Evolutionary conservation across 116 monocot genomes (phyloP).

Genomic region (Papilionanthe hybrid): DNA sequence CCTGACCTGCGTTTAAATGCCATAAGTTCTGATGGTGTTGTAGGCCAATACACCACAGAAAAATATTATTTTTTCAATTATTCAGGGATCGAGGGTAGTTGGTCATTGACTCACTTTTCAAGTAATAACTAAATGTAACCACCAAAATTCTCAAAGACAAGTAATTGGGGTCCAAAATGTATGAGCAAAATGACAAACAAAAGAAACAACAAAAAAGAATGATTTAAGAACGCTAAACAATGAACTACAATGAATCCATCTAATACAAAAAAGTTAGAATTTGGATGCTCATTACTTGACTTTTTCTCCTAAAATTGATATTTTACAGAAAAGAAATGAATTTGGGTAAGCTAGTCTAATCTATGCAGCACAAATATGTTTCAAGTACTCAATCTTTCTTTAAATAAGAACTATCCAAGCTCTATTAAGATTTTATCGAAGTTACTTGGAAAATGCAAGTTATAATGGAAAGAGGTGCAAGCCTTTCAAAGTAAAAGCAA

Average conservation of each 20-base stretch:
- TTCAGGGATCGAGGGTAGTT: not conserved
- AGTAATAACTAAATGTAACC: not conserved
- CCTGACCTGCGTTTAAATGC: slow-evolving; percentile 42
- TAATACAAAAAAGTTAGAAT: not conserved
- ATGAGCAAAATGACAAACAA: not conserved
- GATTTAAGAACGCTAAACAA: not conserved
- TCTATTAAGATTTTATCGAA: not conserved
- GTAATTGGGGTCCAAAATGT: not conserved
- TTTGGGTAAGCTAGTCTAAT: not conserved
- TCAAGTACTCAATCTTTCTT: not conserved
- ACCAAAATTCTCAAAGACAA: not conserved
- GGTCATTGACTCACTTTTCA: not conserved
- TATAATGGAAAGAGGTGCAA: not conserved
- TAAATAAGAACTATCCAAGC: not conserved
- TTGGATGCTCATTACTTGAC: not conserved
- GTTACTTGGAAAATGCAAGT: not conserved
- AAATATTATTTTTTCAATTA: not conserved
- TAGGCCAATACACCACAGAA: not conserved
- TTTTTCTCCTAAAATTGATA: not conserved
- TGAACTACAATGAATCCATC: not conserved
- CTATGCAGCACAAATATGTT: not conserved
- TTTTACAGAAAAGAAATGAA: not conserved
- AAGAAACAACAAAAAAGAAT: not conserved
- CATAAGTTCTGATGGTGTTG: not conserved
- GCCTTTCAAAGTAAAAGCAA: not conserved